Conservation (phyloP, 345 rosid genomes). For the Pistacia integerrima region DNA sequence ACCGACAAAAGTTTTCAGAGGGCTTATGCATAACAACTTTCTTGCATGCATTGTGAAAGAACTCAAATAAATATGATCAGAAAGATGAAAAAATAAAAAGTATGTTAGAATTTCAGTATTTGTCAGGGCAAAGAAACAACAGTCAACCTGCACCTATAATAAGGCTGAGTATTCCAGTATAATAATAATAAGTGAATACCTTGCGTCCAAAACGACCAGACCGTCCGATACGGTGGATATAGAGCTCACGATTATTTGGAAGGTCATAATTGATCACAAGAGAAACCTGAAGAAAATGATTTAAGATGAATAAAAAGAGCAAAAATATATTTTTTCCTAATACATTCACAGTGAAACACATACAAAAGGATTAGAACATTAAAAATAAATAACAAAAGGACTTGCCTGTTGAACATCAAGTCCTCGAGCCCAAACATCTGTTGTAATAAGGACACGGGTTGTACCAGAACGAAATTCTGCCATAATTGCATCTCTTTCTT, state of each 20-base stretch:
- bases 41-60: not conserved
- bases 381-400: not conserved
- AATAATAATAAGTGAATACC: constrained; percentile 43
- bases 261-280: constrained; percentile 95
- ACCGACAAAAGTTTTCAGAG: not conserved
- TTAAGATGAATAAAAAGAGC: not conserved
- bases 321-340: not conserved
- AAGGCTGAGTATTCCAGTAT: not conserved
- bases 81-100: not conserved
- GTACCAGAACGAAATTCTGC: constrained; percentile 73
- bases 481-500: constrained; percentile 94
- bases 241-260: constrained; percentile 96
- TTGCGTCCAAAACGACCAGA: constrained; percentile 98
- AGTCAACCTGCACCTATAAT: not conserved
- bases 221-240: constrained; percentile 96
- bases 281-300: constrained; percentile 61
- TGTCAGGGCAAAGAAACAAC: not conserved
- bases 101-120: not conserved
- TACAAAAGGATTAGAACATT: not conserved
- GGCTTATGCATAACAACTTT: not conserved
- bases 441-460: constrained; percentile 93
- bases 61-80: not conserved
- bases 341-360: not conserved
- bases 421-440: constrained; percentile 99
- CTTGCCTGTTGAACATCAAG: constrained; percentile 97